phyloP scores from a whole-genome alignment of 1,284 basidiomycete genomes.

The Pholiota adiposa region DNA sequence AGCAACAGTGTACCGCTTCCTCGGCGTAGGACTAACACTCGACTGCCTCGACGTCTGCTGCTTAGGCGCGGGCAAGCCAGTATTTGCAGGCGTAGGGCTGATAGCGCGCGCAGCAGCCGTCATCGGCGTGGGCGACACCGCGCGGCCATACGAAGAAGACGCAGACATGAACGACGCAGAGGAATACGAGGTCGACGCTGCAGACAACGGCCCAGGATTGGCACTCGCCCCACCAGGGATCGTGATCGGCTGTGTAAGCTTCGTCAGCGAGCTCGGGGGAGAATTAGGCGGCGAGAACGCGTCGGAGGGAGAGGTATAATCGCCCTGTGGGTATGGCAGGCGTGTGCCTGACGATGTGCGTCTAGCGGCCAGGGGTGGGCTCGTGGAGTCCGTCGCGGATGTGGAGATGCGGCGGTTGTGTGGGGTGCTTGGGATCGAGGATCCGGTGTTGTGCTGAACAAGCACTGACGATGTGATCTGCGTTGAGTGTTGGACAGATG shows the following conservation, averaged over 20 bases:
- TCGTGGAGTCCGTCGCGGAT: slow-evolving; percentile 62
- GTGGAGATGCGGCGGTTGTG: slow-evolving; percentile 44
- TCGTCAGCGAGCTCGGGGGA: slow-evolving; percentile 52
- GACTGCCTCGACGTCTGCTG: slow-evolving; percentile 39
- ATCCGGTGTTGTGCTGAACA: slow-evolving; percentile 30
- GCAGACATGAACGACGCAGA: slow-evolving; percentile 29
- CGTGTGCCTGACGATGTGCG: slow-evolving; percentile 53
- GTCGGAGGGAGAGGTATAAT: slow-evolving; percentile 68
- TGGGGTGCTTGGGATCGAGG: slow-evolving; percentile 30
- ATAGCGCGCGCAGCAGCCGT: slow-evolving; percentile 17
- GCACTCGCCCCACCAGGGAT: slow-evolving; percentile 35
- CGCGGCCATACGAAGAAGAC: slow-evolving; percentile 30
- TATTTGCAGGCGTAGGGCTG: slow-evolving; percentile 25
- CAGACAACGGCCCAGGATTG: slow-evolving; percentile 23
- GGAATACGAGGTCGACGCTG: slow-evolving; percentile 29
- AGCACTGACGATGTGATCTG: slow-evolving; percentile 44
- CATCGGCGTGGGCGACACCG: slow-evolving; percentile 28
- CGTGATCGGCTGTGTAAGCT: slow-evolving; percentile 32
- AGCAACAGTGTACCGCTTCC: slow-evolving; percentile 83
- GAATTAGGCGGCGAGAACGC: slow-evolving; percentile 66
- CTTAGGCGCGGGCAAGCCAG: slow-evolving; percentile 34
- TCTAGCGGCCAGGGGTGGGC: slow-evolving; percentile 60
- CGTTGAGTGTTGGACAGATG: slow-evolving; percentile 40
- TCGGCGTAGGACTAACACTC: slow-evolving; percentile 71
- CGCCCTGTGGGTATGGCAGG: slow-evolving; percentile 79